These are phyloP conservation scores for Capsicum baccatum DNA, from an alignment of 257 asterid genomes.

Conservation along the genomic window DNA sequence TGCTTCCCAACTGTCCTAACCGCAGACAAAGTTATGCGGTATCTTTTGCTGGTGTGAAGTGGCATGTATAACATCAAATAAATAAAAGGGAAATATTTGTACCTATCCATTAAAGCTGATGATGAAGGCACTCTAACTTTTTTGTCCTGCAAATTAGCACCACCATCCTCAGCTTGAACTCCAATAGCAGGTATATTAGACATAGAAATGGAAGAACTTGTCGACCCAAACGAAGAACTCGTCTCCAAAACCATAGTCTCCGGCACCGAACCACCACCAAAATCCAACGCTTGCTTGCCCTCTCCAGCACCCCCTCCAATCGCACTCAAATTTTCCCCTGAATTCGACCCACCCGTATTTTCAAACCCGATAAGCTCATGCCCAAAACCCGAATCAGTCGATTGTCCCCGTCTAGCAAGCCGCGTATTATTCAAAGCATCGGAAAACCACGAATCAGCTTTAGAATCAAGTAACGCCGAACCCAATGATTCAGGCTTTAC, in stretches of 20 bases:
- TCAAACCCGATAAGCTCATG: constrained; percentile 45
- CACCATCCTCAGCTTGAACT: constrained; percentile 54
- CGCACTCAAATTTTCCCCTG: constrained; percentile 46
- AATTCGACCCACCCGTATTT: constrained; percentile 45
- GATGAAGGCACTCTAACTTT: constrained; percentile 67
- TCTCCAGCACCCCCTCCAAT: constrained; percentile 40
- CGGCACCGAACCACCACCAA: constrained; percentile 35
- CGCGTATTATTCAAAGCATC: constrained; percentile 70
- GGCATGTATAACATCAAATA: too few relatives aligned
- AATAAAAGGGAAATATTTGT: neutral
- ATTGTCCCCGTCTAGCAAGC: constrained; percentile 65
- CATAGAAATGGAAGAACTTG: constrained; percentile 69
- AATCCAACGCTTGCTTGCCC: constrained; percentile 30
- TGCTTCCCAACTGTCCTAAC: too few relatives aligned
- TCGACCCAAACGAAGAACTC: constrained; percentile 81
- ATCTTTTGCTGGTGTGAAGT: too few relatives aligned
- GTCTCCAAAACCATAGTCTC: constrained; percentile 79
- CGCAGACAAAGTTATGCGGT: too few relatives aligned
- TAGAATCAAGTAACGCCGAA: constrained; percentile 61
- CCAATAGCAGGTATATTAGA: constrained; percentile 67
- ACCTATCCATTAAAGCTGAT: constrained; percentile 81
- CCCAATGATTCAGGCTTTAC: constrained; percentile 62
- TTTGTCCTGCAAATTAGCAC: constrained; percentile 52
- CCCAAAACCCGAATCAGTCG: constrained; percentile 57
- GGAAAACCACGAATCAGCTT: constrained; percentile 76